Evolutionary conservation across 2,329 filamentous ascomycete species (phyloP), one percentile per base, ranked within the genome.

Genomic region (Xylariaceae sp.): DNA sequence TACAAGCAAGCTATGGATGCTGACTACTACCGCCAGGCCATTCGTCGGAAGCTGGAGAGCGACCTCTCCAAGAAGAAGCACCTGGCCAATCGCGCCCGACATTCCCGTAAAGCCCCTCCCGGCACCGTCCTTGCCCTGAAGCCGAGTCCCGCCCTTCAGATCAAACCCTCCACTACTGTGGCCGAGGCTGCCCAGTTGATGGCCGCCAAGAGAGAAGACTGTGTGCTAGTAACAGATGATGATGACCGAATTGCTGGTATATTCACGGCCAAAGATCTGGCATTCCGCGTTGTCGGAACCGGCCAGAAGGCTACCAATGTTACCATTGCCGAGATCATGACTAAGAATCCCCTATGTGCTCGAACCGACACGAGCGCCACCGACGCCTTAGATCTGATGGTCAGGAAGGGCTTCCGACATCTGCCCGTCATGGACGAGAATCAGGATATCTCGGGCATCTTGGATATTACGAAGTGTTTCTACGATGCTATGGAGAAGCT

Each of bases 401-500:
- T 99, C 52, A 84, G 93, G 65, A 97, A 97, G 77, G 94, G 94
- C 15, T 99, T 99, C 80, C 86, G 94, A 64, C 94, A 99, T 78
- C 75, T 99, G 69, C 94, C 94, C 3, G 94, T 99, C 62, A 99
- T 99, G 94, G 94, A 99, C 74, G 94, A 99, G 79, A 97, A 99
- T 73, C 94, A 99, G 75, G 93, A 99, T 70, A 99, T 99, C 59
- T 96, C 92, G 6, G 94, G 94, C 78, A 92, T 99, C 63, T 79
- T 99, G 49, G 94, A 99, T 74, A 99, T 99, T 66, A 99, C 94
- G 52, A 99, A 97, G 76, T 99, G 94, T 76, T 99, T 99, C 75
- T 99, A 99, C 75, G 94, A 99, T 75, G 94, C 94, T 36, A 99
- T 99, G 94, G 94, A 99, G 80, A 99, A 99, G 80, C 79, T 99